phyloP scores from a whole-genome alignment of 2,329 filamentous ascomycete genomes.

The Fusarium penzigii region DNA sequence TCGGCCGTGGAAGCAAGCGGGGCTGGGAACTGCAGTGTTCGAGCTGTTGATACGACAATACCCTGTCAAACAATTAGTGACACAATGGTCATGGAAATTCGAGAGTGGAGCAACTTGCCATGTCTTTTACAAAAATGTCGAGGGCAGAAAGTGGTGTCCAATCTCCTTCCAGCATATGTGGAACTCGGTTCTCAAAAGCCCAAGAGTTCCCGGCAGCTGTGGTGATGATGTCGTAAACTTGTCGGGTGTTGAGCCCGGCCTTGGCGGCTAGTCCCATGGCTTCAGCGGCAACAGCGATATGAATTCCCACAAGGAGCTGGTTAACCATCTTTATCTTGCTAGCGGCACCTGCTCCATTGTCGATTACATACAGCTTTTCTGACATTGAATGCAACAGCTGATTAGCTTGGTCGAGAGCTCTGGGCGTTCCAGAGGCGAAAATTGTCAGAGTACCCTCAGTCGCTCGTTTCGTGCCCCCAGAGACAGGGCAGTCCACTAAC shows the following conservation, averaged over 20 bases:
- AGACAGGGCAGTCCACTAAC: constrained; percentile 10
- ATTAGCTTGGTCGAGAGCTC: constrained; percentile 52
- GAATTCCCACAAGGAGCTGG: constrained; percentile 53
- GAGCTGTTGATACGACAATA: constrained; percentile 31
- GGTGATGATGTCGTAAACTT: constrained; percentile 32
- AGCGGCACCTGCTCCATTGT: constrained; percentile 49
- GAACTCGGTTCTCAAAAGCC: constrained; percentile 59
- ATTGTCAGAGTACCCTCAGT: constrained; percentile 38
- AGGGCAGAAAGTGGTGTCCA: constrained; percentile 34
- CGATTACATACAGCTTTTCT: constrained; percentile 54
- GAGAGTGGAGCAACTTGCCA: constrained; percentile 26
- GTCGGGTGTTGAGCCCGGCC: constrained; percentile 20
- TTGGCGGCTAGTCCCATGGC: constrained; percentile 42
- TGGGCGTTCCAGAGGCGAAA: constrained; percentile 57
- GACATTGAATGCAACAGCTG: constrained; percentile 58
- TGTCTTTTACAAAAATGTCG: constrained; percentile 37
- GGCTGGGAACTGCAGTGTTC: constrained; percentile 35
- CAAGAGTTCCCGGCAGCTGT: constrained; percentile 42
- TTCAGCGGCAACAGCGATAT: constrained; percentile 43
- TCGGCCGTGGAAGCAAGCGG: constrained; percentile 37
- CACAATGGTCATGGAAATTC: neutral
- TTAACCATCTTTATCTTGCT: constrained; percentile 57
- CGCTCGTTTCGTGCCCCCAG: constrained; percentile 5
- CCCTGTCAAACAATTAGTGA: neutral
- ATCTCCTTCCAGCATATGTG: constrained; percentile 53